These are phyloP conservation scores for Warburgia ugandensis DNA, from an alignment of 164 flowering plant species.

Conservation along the genomic window DNA sequence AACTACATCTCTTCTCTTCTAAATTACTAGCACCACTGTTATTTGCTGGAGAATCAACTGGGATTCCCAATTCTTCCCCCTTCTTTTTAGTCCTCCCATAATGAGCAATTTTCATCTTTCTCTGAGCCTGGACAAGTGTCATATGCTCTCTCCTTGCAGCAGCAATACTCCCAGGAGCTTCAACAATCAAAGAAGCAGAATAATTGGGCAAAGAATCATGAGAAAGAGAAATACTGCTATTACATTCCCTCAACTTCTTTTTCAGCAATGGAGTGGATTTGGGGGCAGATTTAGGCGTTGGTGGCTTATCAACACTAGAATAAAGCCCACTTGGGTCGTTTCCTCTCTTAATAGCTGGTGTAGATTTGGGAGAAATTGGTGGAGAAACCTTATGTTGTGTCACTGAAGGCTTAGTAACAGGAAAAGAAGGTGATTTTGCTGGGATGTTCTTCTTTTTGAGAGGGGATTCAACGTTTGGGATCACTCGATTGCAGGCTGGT, in stretches of 20 bases:
- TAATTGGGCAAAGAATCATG: conserved; percentile 5
- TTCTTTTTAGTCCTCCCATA: conserved; percentile 74
- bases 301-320: conserved; percentile 33
- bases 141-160: conserved; percentile 79
- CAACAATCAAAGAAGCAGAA: conserved; percentile 40
- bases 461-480: conserved; percentile 27
- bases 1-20: conserved; percentile 68
- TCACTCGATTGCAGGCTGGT: conserved; percentile 49
- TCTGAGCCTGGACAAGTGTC: conserved; percentile 51
- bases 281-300: conserved; percentile 14
- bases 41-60: conserved; percentile 21
- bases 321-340: conserved; percentile 37
- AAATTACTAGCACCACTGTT: conserved; percentile 6
- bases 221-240: background rate
- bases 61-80: conserved; percentile 29
- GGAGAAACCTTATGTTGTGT: conserved; percentile 9
- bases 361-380: conserved; percentile 43
- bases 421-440: conserved; percentile 18
- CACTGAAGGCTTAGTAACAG: conserved; percentile 11
- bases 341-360: conserved; percentile 34
- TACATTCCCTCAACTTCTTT: conserved; percentile 32
- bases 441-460: conserved; percentile 24
- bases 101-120: conserved; percentile 79
- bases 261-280: conserved; percentile 16
- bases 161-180: conserved; percentile 73